Evolutionary conservation across 345 rosid genomes (phyloP), one percentile per base, ranked within the genome.

Genomic region (Aquilaria malaccensis): DNA sequence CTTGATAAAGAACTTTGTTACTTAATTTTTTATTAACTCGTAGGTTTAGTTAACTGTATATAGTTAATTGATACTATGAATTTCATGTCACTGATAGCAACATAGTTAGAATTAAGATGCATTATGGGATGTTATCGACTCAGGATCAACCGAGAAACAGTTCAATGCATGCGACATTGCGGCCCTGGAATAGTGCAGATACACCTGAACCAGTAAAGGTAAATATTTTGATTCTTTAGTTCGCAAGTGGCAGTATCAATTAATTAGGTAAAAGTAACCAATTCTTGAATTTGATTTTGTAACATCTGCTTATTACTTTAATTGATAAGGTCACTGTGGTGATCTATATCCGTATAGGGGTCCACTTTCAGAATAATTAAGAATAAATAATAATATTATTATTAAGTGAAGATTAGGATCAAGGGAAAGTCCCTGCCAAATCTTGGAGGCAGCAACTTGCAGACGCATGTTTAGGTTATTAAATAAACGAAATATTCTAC

Each of bases 381-480:
- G 37, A 45, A 14, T 30, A 57, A 33, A 58, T 37, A 52, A 60
- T n/a, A 13, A 65, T 52, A 15, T 37, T 37, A 31, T 45, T 49
- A 63, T 33, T 3, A 56, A 57, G 59, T 54, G n/a, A 68, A 62
- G 72, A 62, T 67, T 68, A 70, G 70, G 43, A 78, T 76, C 50
- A 45, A 66, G 43, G 7, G 69, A 71, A 73, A 68, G 69, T 73
- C 30, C 51, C 7, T 33, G 66, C 50, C 80, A 60, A 54, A 77
- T 75, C 78, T 66, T 30, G 53, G 70, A 67, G 72, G 75, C 59
- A 76, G 77, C 77, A 76, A 67, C 79, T 74, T 70, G 75, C 52
- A 71, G 60, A 74, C 74, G 79, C 72, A 67, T 67, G 61, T 63
- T 54, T 66, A 59, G 58, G 11, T 52, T 60, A 2, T 30, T 33